These are phyloP conservation scores for Sequoiadendron giganteum DNA, from an alignment of 75 land plant genomes.

Conservation along the genomic window DNA sequence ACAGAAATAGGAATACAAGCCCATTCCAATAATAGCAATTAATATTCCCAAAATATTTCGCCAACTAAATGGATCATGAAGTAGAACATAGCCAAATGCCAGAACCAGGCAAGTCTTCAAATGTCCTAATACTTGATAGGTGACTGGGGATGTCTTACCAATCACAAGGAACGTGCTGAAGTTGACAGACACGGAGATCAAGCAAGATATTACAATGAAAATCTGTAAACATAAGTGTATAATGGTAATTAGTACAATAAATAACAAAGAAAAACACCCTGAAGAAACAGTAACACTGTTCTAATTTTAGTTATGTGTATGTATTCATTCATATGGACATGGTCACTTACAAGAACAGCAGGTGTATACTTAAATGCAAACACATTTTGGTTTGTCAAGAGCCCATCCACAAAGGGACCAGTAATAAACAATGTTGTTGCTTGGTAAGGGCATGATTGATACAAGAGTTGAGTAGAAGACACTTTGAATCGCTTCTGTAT, in stretches of 20 bases:
- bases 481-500: constrained; percentile 97
- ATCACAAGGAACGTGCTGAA: constrained; percentile 98
- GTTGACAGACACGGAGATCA: constrained; percentile 98
- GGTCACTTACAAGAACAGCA: constrained; percentile 73
- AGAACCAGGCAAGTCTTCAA: constrained; percentile 94
- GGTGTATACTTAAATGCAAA: constrained; percentile 85
- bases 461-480: constrained; percentile 93
- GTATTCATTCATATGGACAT: neutral
- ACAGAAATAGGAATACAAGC: constrained; percentile 78
- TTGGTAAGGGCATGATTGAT: constrained; percentile 95
- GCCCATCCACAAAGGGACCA: constrained; percentile 94
- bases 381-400: constrained; percentile 82
- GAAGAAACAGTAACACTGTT: neutral
- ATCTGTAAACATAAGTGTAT: constrained; percentile 49
- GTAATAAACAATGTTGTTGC: constrained; percentile 71
- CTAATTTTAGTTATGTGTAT: neutral
- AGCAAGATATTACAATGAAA: constrained; percentile 89
- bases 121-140: constrained; percentile 97
- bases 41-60: constrained; percentile 83
- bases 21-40: constrained; percentile 89
- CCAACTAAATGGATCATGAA: constrained; percentile 98
- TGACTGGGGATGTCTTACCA: constrained; percentile 98
- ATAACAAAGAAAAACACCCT: neutral
- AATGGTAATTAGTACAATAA: neutral
- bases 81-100: constrained; percentile 92